These are phyloP conservation scores for Paraphaeosphaeria sporulosa DNA, from an alignment of 2,329 filamentous ascomycete genomes.

Conservation along the genomic window DNA sequence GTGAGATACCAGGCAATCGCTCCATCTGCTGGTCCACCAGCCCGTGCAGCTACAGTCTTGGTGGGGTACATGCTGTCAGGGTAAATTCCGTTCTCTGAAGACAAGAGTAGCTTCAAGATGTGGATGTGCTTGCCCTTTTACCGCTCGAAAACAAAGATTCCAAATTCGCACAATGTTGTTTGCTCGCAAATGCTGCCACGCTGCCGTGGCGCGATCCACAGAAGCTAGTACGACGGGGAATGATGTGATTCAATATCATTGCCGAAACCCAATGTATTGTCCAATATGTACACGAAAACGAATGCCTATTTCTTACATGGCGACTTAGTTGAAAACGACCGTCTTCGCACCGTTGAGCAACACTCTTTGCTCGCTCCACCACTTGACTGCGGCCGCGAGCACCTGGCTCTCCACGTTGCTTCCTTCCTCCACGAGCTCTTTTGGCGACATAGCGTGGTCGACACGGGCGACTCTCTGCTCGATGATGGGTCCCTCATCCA, in stretches of 20 bases:
- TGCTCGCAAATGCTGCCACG: neutral
- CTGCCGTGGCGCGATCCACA: neutral
- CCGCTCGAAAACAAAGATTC: neutral
- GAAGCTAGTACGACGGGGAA: neutral
- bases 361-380: conserved; percentile 79
- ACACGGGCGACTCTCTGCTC: conserved; percentile 82
- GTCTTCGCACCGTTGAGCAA: conserved; percentile 83
- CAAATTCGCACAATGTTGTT: neutral
- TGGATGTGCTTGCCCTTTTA: neutral
- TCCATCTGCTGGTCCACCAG: neutral
- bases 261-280: neutral
- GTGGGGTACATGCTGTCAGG: neutral
- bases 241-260: neutral
- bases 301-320: neutral
- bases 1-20: neutral
- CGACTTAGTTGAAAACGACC: conserved; percentile 71
- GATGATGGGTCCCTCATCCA: conserved; percentile 88
- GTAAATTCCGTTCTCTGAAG: neutral
- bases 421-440: conserved; percentile 79
- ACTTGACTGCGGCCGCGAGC: conserved; percentile 81
- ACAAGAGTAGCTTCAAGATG: neutral
- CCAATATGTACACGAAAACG: conserved; percentile 4
- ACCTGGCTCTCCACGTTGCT: conserved; percentile 87
- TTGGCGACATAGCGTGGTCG: conserved; percentile 77
- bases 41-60: neutral